phyloP scores from a whole-genome alignment of 2,329 filamentous ascomycete genomes.

The Venturia nashicola region DNA sequence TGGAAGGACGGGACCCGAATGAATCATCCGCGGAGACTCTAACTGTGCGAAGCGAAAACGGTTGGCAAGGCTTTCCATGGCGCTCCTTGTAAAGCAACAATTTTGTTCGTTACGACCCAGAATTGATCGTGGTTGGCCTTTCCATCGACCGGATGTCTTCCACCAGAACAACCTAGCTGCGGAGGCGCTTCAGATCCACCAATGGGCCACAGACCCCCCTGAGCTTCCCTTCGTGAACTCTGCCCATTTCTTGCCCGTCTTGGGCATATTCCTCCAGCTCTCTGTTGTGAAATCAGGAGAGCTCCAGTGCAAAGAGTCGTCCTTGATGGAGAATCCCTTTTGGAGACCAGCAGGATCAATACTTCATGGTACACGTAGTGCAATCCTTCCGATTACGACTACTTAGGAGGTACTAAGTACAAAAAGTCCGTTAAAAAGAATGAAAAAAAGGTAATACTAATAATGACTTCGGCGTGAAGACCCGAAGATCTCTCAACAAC shows the following conservation, averaged over 20 bases:
- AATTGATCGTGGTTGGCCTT: background rate
- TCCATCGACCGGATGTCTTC: background rate
- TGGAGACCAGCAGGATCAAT: background rate
- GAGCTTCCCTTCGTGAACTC: background rate
- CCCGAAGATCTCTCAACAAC: too few relatives aligned
- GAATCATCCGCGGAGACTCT: too few relatives aligned
- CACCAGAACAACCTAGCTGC: constrained; percentile 5
- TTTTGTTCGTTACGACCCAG: background rate
- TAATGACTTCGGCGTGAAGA: too few relatives aligned
- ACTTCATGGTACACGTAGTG: too few relatives aligned
- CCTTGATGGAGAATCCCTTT: background rate
- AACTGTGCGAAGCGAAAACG: too few relatives aligned
- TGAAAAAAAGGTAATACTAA: too few relatives aligned
- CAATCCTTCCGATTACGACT: too few relatives aligned
- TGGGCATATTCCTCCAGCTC: background rate
- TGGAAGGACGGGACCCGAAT: too few relatives aligned
- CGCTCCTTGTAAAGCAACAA: background rate
- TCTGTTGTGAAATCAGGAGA: background rate
- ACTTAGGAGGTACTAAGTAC: too few relatives aligned
- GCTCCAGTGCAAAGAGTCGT: background rate
- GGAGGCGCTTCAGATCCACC: background rate
- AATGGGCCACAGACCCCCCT: constrained; percentile 4
- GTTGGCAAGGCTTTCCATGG: too few relatives aligned
- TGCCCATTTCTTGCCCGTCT: background rate
- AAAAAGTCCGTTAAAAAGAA: too few relatives aligned